Evolutionary conservation across 179 eudicot species (phyloP).

Genomic region (Patellifolia procumbens): DNA sequence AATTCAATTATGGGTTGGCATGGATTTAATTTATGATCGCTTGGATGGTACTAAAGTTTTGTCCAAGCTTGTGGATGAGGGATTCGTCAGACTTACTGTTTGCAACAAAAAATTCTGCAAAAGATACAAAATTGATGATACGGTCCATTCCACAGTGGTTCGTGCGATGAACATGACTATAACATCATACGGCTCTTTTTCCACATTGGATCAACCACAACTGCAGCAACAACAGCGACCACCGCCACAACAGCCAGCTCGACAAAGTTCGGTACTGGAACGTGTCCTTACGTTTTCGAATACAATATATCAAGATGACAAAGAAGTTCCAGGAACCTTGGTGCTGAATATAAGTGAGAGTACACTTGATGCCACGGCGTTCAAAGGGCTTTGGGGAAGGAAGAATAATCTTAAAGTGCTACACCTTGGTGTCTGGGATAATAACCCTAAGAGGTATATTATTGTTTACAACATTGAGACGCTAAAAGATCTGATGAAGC

Average conservation of each 20-base stretch:
- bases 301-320: neutral
- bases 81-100: conserved; percentile 6
- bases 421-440: neutral
- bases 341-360: conserved; percentile 1
- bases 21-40: conserved; percentile 4
- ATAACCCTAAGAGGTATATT: neutral
- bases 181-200: neutral
- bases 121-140: conserved; percentile 8
- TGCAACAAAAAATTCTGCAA: neutral
- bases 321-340: neutral
- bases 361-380: neutral
- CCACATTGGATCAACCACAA: neutral
- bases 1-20: conserved; percentile 14
- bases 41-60: neutral
- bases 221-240: neutral
- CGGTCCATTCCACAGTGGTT: neutral
- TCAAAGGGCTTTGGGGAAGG: neutral
- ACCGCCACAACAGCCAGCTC: neutral
- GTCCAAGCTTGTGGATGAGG: conserved; percentile 5
- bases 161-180: neutral
- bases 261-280: neutral
- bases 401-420: conserved; percentile 4
- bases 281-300: neutral
- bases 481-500: neutral
- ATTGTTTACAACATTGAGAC: neutral